Base-by-base conservation (phyloP, 164 flowering plant species). In the Vitis labrusca region DNA sequence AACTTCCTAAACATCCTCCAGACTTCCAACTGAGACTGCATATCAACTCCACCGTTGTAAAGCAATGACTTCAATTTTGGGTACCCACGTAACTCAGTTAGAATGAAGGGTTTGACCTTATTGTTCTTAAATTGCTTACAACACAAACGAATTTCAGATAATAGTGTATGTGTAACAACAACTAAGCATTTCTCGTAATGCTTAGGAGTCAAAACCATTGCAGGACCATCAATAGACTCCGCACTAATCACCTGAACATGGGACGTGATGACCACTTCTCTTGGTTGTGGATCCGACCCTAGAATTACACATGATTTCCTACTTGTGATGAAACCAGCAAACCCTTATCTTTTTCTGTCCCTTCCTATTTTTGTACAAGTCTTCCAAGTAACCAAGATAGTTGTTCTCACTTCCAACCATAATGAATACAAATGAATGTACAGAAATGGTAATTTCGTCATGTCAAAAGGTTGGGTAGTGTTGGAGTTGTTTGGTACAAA, bases 291-390 rank as follows among this genome's bases (percentile, higher is more conserved):
- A 67, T 79, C 78, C 37, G 79, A 73, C 47, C 78, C 55, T 64
- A 80, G 71, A 59, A 86, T 65, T 30, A 69, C 75, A 57, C 63
- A 71, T 67, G 30, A 91, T 86, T 82, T 91, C 97, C 71, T 82
- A 78, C 64, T 78, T 79, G 69, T 79, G 85, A 70, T 88, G 23
- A 19, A 19, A 19, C 23, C 23, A 19, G 0, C 23, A 19, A 19
- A 19, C 23, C 23, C 23, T 19, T 15, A 88, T 91, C 78, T 87
- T 91, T 80, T 88, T 89, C 78, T 78, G 86, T 54, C 89, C 82
- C 71, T 91, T 90, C 64, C 81, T 82, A 66, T 91, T 88, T 79
- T 91, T 93, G 69, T 90, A 90, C 91, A 90, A 84, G 79, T 91
- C 94, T 76, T 91, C 97, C 73, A 91, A 67, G 73, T 91, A 91